Evolutionary conservation across 495 filamentous ascomycete species (phyloP).

Genomic region (Corynascus novoguineensis): DNA sequence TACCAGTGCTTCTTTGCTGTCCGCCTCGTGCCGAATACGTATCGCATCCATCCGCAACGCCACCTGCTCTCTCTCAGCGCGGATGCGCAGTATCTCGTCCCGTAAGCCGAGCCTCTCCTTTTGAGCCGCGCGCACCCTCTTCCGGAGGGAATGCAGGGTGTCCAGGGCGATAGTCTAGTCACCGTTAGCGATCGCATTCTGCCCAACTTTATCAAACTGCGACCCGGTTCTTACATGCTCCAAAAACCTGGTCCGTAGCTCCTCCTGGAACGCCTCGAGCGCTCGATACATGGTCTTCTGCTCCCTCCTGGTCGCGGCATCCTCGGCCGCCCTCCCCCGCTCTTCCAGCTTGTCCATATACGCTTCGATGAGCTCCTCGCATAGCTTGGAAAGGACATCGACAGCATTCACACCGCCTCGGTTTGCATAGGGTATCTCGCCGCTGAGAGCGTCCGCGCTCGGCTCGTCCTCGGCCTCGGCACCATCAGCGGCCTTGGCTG

Average conservation of each 20-base stretch:
- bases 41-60: constrained; percentile 66
- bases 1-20: constrained; percentile 44
- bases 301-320: constrained; percentile 43
- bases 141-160: constrained; percentile 56
- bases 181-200: no score
- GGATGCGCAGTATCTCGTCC: constrained; percentile 57
- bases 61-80: constrained; percentile 59
- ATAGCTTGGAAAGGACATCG: constrained; percentile 65
- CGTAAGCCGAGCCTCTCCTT: constrained; percentile 61
- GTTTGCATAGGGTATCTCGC: constrained; percentile 47
- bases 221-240: constrained; percentile 44
- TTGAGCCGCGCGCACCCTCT: constrained; percentile 57
- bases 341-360: constrained; percentile 43
- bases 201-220: not conserved
- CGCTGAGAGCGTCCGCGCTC: constrained; percentile 38
- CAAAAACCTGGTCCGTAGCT: constrained; percentile 58
- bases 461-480: constrained; percentile 32
- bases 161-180: constrained; percentile 55
- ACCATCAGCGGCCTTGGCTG: constrained; percentile 12
- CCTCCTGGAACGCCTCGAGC: constrained; percentile 62
- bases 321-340: constrained; percentile 33
- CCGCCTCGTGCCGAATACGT: constrained; percentile 52
- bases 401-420: constrained; percentile 63
- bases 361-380: constrained; percentile 58
- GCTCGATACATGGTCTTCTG: constrained; percentile 57